These are phyloP conservation scores for Kurtzmaniella fragi DNA, from an alignment of 805 yeast species.

Conservation along the genomic window DNA sequence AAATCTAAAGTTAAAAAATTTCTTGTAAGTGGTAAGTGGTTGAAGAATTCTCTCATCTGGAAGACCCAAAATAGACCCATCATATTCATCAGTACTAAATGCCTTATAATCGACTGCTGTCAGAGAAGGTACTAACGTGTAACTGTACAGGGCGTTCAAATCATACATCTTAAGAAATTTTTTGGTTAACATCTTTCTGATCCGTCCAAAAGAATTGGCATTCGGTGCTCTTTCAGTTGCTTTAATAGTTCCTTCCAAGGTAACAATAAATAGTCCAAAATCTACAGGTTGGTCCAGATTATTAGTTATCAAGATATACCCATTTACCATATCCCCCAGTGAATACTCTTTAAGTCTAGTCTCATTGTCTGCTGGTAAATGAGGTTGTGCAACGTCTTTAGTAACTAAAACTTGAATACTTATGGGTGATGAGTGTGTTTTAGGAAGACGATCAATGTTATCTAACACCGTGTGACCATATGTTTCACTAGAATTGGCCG, in stretches of 20 bases:
- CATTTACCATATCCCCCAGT: conserved; percentile 38
- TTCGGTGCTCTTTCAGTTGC: conserved; percentile 18
- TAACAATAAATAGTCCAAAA: conserved; percentile 41
- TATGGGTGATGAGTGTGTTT: conserved; percentile 35
- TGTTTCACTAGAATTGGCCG: conserved; percentile 11
- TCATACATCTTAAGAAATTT: conserved; percentile 59
- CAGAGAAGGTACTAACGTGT: conserved; percentile 44
- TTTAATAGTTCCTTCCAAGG: conserved; percentile 44
- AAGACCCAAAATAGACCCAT: conserved; percentile 46
- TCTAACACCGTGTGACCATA: conserved; percentile 47
- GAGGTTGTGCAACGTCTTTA: conserved; percentile 46
- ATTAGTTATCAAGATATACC: conserved; percentile 45
- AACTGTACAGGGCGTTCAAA: conserved; percentile 51
- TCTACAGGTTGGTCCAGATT: conserved; percentile 38
- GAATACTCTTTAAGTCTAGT: conserved; percentile 42
- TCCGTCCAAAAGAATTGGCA: conserved; percentile 12
- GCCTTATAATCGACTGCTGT: conserved; percentile 45
- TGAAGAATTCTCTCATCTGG: conserved; percentile 44
- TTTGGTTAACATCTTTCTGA: conserved; percentile 34
- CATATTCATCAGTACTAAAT: conserved; percentile 38
- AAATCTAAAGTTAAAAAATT: conserved; percentile 54
- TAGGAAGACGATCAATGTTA: conserved; percentile 46
- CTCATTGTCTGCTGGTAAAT: conserved; percentile 34
- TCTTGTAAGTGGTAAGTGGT: conserved; percentile 49
- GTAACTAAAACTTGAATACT: conserved; percentile 48